phyloP scores from a whole-genome alignment of 2,329 filamentous ascomycete genomes.

The Mycosphaerelloides madeirae region DNA sequence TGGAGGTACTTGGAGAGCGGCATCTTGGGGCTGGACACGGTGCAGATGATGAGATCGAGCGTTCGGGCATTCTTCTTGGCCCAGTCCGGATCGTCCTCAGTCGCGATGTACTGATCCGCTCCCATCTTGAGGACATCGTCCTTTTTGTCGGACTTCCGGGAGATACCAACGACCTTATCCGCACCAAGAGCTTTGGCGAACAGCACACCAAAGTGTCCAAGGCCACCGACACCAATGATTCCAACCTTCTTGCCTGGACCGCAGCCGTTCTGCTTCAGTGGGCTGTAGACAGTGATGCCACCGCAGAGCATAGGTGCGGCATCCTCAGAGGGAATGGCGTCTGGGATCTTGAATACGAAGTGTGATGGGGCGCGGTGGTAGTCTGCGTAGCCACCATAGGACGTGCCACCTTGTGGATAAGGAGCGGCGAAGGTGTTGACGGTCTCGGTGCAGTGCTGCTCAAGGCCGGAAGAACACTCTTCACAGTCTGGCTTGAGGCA shows the following conservation, averaged over 20 bases:
- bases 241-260: constrained; percentile 68
- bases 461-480: constrained; percentile 44
- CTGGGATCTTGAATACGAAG: constrained; percentile 58
- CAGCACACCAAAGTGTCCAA: constrained; percentile 64
- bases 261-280: constrained; percentile 60
- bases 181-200: constrained; percentile 67
- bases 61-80: constrained; percentile 48
- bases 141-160: constrained; percentile 55
- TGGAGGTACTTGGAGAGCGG: constrained; percentile 58
- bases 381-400: constrained; percentile 61
- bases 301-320: constrained; percentile 72
- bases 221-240: constrained; percentile 66
- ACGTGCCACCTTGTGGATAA: constrained; percentile 36
- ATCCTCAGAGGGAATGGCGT: constrained; percentile 43
- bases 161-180: constrained; percentile 61
- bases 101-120: constrained; percentile 55
- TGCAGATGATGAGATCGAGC: constrained; percentile 57
- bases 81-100: constrained; percentile 57
- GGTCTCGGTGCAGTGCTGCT: constrained; percentile 26
- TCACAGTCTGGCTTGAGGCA: constrained; percentile 48
- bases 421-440: constrained; percentile 31
- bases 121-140: constrained; percentile 59
- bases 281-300: constrained; percentile 68
- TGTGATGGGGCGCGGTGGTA: constrained; percentile 46
- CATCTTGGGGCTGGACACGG: constrained; percentile 57